These are phyloP conservation scores for Agrocybe praecox DNA, from an alignment of 768 basidiomycete species.

Conservation along the genomic window DNA sequence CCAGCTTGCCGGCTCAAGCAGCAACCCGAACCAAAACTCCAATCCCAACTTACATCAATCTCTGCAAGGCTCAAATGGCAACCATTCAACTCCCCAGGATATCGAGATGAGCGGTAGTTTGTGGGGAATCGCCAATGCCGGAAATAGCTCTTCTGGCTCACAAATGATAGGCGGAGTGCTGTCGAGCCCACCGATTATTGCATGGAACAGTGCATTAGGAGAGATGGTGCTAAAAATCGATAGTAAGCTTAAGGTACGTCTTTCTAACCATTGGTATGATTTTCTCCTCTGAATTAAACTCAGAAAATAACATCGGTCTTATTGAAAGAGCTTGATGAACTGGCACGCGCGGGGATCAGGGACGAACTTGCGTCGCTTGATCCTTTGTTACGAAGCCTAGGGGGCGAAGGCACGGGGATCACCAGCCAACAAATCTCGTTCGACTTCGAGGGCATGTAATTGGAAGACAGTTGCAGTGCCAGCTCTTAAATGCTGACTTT, in stretches of 20 bases:
- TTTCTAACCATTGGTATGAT: background rate
- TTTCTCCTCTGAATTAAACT: background rate
- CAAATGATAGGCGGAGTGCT: slow-evolving; percentile 30
- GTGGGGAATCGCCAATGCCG: slow-evolving; percentile 73
- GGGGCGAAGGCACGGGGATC: slow-evolving; percentile 29
- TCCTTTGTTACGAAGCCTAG: slow-evolving; percentile 69
- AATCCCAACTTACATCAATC: slow-evolving; percentile 39
- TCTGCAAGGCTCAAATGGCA: slow-evolving; percentile 1
- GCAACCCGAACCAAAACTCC: slow-evolving; percentile 22
- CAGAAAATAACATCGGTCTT: slow-evolving; percentile 80
- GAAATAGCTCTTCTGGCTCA: slow-evolving; percentile 22
- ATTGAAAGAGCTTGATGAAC: slow-evolving; percentile 82
- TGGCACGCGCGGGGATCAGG: slow-evolving; percentile 79
- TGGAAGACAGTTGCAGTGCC: slow-evolving; percentile 1
- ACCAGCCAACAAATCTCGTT: slow-evolving; percentile 26
- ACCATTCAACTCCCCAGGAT: slow-evolving; percentile 10
- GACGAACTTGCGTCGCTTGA: slow-evolving; percentile 84
- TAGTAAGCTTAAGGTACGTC: slow-evolving; percentile 73
- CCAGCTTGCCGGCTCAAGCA: slow-evolving; percentile 1
- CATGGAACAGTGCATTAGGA: slow-evolving; percentile 63
- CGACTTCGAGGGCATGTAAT: slow-evolving; percentile 34
- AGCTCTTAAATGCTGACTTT: slow-evolving; percentile 5
- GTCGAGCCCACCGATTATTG: slow-evolving; percentile 48
- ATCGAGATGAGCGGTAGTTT: slow-evolving; percentile 53
- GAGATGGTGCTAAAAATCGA: slow-evolving; percentile 85